Conservation (phyloP, 164 flowering plant genomes). For the Tetracentron sinense region DNA sequence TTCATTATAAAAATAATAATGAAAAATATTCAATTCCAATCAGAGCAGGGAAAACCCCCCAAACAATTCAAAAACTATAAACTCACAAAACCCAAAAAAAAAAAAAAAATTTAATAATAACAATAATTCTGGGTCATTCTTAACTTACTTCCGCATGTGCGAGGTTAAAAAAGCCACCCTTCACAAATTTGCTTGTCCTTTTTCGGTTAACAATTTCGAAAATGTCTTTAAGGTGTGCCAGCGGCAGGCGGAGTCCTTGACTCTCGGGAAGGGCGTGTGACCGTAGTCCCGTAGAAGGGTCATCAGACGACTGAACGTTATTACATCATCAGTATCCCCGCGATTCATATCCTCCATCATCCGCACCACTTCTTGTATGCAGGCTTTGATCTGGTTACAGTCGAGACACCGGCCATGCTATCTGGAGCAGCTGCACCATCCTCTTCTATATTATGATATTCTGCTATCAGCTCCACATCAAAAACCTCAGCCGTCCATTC, state of each 20-base stretch:
- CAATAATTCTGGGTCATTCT: neutral
- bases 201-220: neutral
- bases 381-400: slow-evolving; percentile 69
- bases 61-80: slow-evolving; percentile 27
- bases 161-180: too few species aligned
- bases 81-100: slow-evolving; percentile 5
- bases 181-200: too few species aligned
- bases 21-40: slow-evolving; percentile 27
- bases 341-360: slow-evolving; percentile 66
- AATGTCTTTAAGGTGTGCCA: slow-evolving; percentile 35
- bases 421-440: slow-evolving; percentile 77
- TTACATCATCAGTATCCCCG: slow-evolving; percentile 58
- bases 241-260: slow-evolving; percentile 45
- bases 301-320: slow-evolving; percentile 75
- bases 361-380: slow-evolving; percentile 55
- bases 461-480: slow-evolving; percentile 66
- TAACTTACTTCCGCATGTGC: too few species aligned
- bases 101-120: slow-evolving; percentile 8
- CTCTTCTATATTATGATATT: slow-evolving; percentile 59
- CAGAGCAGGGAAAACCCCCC: slow-evolving; percentile 21
- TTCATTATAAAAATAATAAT: neutral
- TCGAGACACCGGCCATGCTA: slow-evolving; percentile 64
- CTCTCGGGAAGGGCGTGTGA: slow-evolving; percentile 61
- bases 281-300: slow-evolving; percentile 76
- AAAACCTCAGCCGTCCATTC: slow-evolving; percentile 86